Base-by-base conservation (phyloP, 768 basidiomycete genomes). In the Auricularia sp. region DNA sequence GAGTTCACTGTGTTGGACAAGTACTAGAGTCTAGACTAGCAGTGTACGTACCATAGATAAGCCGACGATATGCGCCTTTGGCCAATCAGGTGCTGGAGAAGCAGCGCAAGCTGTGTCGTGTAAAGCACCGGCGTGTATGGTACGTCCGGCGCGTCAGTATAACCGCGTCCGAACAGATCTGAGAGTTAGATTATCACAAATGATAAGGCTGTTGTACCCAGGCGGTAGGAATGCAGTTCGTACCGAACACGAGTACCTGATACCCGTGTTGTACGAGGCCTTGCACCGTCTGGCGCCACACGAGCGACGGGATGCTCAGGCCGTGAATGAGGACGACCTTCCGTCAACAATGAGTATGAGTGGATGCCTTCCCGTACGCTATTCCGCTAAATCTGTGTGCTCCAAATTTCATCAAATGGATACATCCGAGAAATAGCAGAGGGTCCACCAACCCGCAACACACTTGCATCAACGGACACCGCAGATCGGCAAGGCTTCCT, bases 111-210 rank as follows among this genome's bases (percentile, higher is more conserved):
- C 69, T 92, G 90, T 0, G 84, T 85, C 0, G 84, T 84, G 70
- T 87, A 87, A 2, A 93, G 77, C 4, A 78, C 75, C 1, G 82
- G 74, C 66, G 89, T 81, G 72, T 92, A 90, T 3, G 80, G 82
- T 16, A 81, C 83, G 23, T 84, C 80, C 0, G 90, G 90, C 1
- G 90, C 89, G 64, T 90, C 90, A 1, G 88, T 90, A 74, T 91
- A 93, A 3, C 90, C 90, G 51, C 90, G 82, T 14, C 90, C 91
- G 66, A 90, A 91, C 23, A 91, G 77, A 75, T 93, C 90, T 90
- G 36, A 29, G 29, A 29, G 29, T 29, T 29, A 29, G 29, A 29
- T 29, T 29, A 29, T 29, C 29, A 29, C 29, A 29, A 29, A 29
- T 29, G 29, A 29, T 29, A 29, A 29, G 29, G 29, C 29, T 56